Base-by-base conservation (phyloP, 768 basidiomycete genomes). In the Termitomyces sp. region DNA sequence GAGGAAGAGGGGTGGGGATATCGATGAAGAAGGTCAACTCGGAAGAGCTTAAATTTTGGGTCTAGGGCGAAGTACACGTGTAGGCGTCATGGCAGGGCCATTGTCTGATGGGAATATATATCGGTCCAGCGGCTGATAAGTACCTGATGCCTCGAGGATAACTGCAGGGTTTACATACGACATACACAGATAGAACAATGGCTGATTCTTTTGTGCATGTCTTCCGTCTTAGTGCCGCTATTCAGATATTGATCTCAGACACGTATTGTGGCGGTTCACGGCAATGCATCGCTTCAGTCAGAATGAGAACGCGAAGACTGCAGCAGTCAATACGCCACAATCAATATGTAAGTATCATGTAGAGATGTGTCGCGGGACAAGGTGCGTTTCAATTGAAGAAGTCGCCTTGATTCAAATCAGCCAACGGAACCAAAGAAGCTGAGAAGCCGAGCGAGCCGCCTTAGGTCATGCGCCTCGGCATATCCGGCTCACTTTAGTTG, bases 61-160 rank as follows among this genome's bases (percentile, higher is more conserved):
- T 64, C 68, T 66, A 68, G 68, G 58, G 63, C 53, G 43, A 60
- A 36, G 57, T 64, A 67, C 70, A 71, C 70, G 70, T 71, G 70
- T 67, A 50, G 44, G 47, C 52, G 46, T 58, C 61, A 58, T 60
- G 60, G 62, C 56, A 54, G 58, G 54, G 27, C 54, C 39, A 54
- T 55, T 53, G 22, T 43, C 20, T 53, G 56, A 60, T 58, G 57
- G 56, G 47, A 55, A 52, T 57, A 48, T 64, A 61, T 60, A 54
- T 51, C 38, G 35, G 16, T 23, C 48, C 18, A 47, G 29, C 40
- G 36, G 16, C 41, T 40, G 49, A 52, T 29, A 29, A 29, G 9
- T 5, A 6, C 9, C 7, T 39, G 38, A 50, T 45, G 60, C 59
- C 64, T 54, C 55, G 58, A 63, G 62, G 58, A 48, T 10, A 40